Conservation (phyloP, 805 yeast species). For the Candida sakaeoensis region DNA sequence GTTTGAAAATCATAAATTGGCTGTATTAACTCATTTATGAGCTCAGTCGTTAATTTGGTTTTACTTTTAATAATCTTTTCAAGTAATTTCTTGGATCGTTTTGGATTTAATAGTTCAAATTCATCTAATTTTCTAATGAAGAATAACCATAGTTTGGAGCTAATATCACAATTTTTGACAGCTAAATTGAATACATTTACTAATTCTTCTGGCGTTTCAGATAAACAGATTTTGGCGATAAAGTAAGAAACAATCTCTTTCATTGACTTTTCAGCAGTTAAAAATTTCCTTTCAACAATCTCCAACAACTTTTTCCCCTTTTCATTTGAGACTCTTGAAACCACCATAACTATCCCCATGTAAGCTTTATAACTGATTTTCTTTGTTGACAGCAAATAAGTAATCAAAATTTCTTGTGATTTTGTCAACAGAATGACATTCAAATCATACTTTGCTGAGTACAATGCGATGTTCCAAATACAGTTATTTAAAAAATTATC, state of each 20-base stretch:
- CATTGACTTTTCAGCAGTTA: constrained; percentile 5
- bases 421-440: constrained; percentile 1
- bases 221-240: constrained; percentile 23
- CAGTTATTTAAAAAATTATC: constrained; percentile 19
- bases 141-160: constrained; percentile 32
- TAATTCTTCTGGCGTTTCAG: constrained; percentile 33
- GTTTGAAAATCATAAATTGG: constrained; percentile 24
- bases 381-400: constrained; percentile 9
- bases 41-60: constrained; percentile 30
- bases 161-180: constrained; percentile 18
- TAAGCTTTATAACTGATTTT: constrained; percentile 26
- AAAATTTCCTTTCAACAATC: constrained; percentile 23
- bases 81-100: constrained; percentile 24
- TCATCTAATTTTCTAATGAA: constrained; percentile 29
- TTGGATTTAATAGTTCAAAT: constrained; percentile 29
- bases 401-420: constrained; percentile 28
- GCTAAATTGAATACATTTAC: constrained; percentile 31
- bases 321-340: constrained; percentile 19
- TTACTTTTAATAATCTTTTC: constrained; percentile 21
- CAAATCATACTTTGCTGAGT: constrained; percentile 8
- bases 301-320: constrained; percentile 26
- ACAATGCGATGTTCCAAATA: constrained; percentile 26
- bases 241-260: constrained; percentile 22
- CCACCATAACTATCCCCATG: constrained; percentile 35
- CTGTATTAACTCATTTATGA: constrained; percentile 25